Evolutionary conservation across 345 rosid species (phyloP).

Genomic region (Turritis glabra): DNA sequence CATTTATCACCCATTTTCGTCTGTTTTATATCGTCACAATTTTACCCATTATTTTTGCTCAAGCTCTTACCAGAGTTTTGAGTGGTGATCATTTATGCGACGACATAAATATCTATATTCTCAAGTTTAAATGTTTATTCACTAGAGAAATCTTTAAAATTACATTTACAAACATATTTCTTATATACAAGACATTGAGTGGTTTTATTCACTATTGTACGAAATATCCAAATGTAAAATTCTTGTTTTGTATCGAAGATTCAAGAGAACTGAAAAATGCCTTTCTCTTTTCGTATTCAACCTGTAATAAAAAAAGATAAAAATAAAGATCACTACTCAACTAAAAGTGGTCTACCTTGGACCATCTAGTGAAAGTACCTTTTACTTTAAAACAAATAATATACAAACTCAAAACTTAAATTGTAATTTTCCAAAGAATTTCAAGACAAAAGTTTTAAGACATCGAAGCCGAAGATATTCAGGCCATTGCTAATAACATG

Average conservation of each 20-base stretch:
- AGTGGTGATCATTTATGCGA: background rate
- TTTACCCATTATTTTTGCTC: background rate
- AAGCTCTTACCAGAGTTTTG: background rate
- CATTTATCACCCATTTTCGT: too few relatives aligned
- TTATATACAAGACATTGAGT: background rate
- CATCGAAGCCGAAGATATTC: conserved; percentile 18
- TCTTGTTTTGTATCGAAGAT: background rate
- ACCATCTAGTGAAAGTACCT: conserved; percentile 19
- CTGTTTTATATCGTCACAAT: background rate
- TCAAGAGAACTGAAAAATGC: background rate
- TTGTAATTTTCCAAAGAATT: background rate
- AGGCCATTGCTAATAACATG: background rate
- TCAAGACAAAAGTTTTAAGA: background rate
- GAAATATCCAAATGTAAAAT: background rate
- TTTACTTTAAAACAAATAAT: background rate
- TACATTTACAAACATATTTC: background rate
- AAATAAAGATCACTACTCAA: background rate
- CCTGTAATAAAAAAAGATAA: background rate
- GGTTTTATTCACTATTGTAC: background rate
- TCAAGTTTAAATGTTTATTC: background rate
- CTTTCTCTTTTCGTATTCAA: background rate
- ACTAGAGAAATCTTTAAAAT: background rate
- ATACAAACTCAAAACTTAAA: background rate
- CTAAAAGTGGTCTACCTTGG: conserved; percentile 16
- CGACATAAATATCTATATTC: background rate